Base-by-base conservation (phyloP, 352 stramenopile genomes). In the Globisporangium cystogenes region DNA sequence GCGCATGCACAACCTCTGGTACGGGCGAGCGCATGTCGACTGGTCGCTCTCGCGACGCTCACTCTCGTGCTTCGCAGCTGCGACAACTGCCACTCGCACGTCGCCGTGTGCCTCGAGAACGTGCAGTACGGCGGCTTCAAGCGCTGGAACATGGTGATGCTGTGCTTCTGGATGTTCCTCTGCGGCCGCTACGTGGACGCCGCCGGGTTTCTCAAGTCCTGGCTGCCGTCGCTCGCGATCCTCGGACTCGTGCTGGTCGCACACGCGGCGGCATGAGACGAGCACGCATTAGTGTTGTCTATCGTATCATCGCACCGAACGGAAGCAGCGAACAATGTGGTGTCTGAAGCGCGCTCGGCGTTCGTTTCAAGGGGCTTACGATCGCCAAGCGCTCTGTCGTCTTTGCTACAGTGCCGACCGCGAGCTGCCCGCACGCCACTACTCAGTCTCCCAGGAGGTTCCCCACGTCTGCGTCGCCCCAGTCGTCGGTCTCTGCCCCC, bases 81-180 rank as follows among this genome's bases (percentile, higher is more conserved):
- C 66, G 93, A 98, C 70, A 99, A 99, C 72, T 99, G 96, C 67
- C 96, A 99, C 72, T 98, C 90, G 27, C 96, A 99, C 60, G 95
- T 98, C 16, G 93, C 89, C 18, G 72, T 73, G 54, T 90, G 82
- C 55, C 68, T 92, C 24, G 75, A 92, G 40, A 71, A 72, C 58
- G 56, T 70, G n/a, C 60, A 70, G 21, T 88, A 88, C 52, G 62
- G 58, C 2, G 76, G 77, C 43, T 55, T 72, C n/a, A 72, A 64
- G 43, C 68, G 67, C 52, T 92, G 76, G 78, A 85, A 88, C 64
- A 92, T 92, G 81, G 68, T 90, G 51, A 67, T 76, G 53, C 78
- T 92, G 27, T 90, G 78, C 65, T 86, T 90, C 51, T 92, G 78
- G 78, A 72, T 92, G 64, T 92, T 92, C 49, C 76, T 82, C 54